A percentile compares a stretch with the other conserved stretches of the same genome.
These are phyloP conservation scores for Magnaporthiopsis rhizophila DNA, from an alignment of 2,329 filamentous ascomycete genomes.

Conservation along the genomic window DNA sequence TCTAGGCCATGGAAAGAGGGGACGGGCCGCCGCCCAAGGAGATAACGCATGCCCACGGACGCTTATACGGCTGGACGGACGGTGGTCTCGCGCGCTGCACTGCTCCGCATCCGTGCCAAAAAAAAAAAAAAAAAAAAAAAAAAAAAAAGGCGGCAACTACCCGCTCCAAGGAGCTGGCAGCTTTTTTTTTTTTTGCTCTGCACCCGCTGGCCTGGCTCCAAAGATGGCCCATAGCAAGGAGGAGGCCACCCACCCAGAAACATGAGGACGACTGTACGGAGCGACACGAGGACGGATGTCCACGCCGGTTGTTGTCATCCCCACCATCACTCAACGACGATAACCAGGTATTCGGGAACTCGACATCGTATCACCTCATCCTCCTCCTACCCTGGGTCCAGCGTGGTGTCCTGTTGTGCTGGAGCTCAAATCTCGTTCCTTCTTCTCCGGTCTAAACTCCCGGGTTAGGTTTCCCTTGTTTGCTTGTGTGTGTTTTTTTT, in stretches of 20 bases:
- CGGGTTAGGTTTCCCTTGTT: background rate
- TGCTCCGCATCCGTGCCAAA: background rate
- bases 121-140: too few species aligned
- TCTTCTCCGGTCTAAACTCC: background rate
- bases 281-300: background rate
- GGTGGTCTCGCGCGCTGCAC: background rate
- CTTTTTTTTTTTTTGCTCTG: too few species aligned
- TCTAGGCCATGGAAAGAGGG: background rate
- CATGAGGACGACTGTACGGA: background rate
- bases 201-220: background rate
- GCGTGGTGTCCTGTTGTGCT: background rate
- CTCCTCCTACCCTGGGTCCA: background rate
- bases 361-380: background rate
- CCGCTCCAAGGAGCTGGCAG: background rate
- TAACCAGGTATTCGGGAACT: conserved; percentile 4
- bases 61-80: too few species aligned
- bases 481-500: background rate
- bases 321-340: background rate
- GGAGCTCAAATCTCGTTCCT: background rate
- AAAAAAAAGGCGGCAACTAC: background rate
- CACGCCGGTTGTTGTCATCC: background rate
- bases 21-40: background rate
- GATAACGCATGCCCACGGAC: too few species aligned
- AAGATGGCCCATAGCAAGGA: background rate
- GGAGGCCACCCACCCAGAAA: too few species aligned